Percentiles rank a stretch among this genome's conserved stretches.
Conservation (phyloP, 306 rosid genomes). For the Benincasa hispida region DNA sequence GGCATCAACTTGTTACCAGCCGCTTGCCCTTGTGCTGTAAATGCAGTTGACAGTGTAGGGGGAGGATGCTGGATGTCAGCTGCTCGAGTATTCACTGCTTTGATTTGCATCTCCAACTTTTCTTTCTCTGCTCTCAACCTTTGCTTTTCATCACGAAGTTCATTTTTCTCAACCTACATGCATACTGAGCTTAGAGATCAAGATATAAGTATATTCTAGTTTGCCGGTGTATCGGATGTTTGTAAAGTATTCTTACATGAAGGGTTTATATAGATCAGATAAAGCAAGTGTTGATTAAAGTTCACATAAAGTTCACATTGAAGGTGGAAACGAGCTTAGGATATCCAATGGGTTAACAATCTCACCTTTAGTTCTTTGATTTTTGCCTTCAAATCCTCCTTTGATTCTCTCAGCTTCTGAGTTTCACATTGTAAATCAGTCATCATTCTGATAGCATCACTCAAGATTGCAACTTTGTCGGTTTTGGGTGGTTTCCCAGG, state of each 20-base stretch:
- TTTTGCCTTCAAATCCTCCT: constrained; percentile 30
- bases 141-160: constrained; percentile 72
- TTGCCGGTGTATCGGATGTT: not conserved
- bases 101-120: constrained; percentile 56
- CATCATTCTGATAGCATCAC: constrained; percentile 52
- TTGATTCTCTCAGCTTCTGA: constrained; percentile 44
- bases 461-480: constrained; percentile 56
- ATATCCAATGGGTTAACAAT: not conserved
- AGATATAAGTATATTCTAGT: not conserved
- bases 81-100: constrained; percentile 38
- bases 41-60: constrained; percentile 45
- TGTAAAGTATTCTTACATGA: not conserved
- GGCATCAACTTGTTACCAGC: constrained; percentile 55
- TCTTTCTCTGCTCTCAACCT: constrained; percentile 63
- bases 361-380: constrained; percentile 73
- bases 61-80: constrained; percentile 33
- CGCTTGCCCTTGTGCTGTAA: constrained; percentile 42
- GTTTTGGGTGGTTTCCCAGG: constrained; percentile 64
- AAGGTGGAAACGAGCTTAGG: not conserved
- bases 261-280: not conserved
- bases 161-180: constrained; percentile 59
- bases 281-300: not conserved
- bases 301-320: not conserved
- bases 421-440: constrained; percentile 50
- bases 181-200: constrained; percentile 6